Conservation (phyloP, 1,139 yeast genomes). For the Entelexis sorbosivorans region DNA sequence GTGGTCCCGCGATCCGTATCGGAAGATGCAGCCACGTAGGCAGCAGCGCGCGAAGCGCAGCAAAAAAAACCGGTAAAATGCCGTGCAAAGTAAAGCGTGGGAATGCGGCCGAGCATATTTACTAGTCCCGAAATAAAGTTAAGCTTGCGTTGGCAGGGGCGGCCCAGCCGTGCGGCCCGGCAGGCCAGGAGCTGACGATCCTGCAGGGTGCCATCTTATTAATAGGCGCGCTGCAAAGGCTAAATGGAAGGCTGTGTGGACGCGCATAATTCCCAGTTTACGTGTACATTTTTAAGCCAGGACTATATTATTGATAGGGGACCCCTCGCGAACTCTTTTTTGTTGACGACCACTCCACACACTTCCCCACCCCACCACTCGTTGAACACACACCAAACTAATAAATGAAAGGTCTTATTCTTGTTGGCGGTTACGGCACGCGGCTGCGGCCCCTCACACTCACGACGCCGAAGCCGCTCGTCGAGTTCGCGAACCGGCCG, state of each 20-base stretch:
- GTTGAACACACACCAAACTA: background rate
- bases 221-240: constrained; percentile 7
- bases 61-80: too few relatives aligned
- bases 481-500: constrained; percentile 97
- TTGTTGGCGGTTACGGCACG: constrained; percentile 99
- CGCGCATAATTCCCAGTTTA: constrained; percentile 4
- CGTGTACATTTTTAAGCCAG: constrained; percentile 7
- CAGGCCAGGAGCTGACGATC: background rate
- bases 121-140: too few relatives aligned
- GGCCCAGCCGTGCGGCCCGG: background rate
- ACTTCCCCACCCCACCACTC: background rate
- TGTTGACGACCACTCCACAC: background rate
- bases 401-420: constrained; percentile 91
- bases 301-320: background rate
- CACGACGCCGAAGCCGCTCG: constrained; percentile 96
- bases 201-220: constrained; percentile 3
- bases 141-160: too few relatives aligned
- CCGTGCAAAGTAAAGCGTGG: too few relatives aligned
- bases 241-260: constrained; percentile 4
- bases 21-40: background rate
- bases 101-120: too few relatives aligned
- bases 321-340: background rate
- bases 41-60: too few relatives aligned
- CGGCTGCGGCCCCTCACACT: constrained; percentile 97
- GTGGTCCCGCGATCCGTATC: background rate